These are phyloP conservation scores for Beauveria varroae DNA, from an alignment of 2,329 filamentous ascomycete species.

Conservation along the genomic window DNA sequence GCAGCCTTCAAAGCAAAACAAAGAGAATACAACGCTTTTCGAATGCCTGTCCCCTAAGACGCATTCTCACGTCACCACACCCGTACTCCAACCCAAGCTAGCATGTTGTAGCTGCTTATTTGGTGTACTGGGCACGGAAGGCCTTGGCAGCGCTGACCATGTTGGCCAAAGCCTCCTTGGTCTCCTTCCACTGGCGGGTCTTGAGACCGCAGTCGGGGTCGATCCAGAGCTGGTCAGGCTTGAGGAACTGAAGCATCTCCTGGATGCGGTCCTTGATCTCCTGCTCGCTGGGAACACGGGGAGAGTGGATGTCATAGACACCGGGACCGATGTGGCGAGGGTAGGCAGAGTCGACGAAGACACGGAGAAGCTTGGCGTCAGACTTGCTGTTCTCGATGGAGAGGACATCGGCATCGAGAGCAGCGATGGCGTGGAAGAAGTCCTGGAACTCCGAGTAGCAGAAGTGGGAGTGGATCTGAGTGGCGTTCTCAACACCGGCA, in stretches of 20 bases:
- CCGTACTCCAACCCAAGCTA: background rate
- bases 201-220: conserved; percentile 99
- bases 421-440: conserved; percentile 99
- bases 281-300: conserved; percentile 91
- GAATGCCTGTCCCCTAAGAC: conserved; percentile 15
- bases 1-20: conserved; percentile 25
- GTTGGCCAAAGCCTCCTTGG: conserved; percentile 91
- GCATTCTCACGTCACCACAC: conserved; percentile 9
- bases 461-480: conserved; percentile 99
- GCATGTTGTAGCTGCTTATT: conserved; percentile 34
- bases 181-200: conserved; percentile 98
- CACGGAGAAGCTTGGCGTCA: conserved; percentile 96
- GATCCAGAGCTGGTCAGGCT: conserved; percentile 98
- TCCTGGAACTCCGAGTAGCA: conserved; percentile 99
- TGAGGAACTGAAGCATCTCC: conserved; percentile 97
- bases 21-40: conserved; percentile 6
- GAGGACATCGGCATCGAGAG: conserved; percentile 94
- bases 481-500: conserved; percentile 86
- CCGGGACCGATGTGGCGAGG: conserved; percentile 97
- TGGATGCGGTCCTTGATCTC: conserved; percentile 97
- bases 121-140: conserved; percentile 84
- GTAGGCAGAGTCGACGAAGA: conserved; percentile 96
- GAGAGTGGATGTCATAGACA: conserved; percentile 99
- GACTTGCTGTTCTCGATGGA: conserved; percentile 99
- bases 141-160: conserved; percentile 97